Evolutionary conservation across 1,139 yeast species (phyloP).

Genomic region (Geotrichum candidum): DNA sequence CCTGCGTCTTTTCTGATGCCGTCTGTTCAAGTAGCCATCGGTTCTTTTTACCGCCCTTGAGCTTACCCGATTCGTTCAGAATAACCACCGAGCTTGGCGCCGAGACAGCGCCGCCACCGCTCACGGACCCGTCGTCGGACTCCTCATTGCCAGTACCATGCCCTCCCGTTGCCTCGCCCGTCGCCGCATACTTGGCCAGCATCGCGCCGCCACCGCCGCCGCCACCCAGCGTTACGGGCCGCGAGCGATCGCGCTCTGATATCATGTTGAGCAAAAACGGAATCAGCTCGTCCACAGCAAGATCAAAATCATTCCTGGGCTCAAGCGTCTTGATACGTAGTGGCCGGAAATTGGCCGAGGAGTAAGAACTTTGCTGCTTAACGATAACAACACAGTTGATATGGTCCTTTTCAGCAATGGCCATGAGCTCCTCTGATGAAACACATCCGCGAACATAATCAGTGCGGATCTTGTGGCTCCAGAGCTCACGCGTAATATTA

Average conservation of each 20-base stretch:
- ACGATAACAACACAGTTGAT: constrained; percentile 69
- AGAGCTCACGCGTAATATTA: constrained; percentile 54
- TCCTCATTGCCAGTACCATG: not conserved
- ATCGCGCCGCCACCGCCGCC: not conserved
- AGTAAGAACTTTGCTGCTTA: constrained; percentile 47
- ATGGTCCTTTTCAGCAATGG: constrained; percentile 61
- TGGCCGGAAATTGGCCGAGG: constrained; percentile 56
- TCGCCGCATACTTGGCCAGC: not conserved
- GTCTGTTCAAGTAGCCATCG: constrained; percentile 76
- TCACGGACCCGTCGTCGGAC: constrained; percentile 5
- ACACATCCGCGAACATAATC: constrained; percentile 51
- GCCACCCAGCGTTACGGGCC: not conserved
- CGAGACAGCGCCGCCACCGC: not conserved
- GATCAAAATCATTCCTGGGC: constrained; percentile 59
- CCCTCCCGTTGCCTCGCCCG: not conserved
- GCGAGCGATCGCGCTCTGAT: constrained; percentile 24
- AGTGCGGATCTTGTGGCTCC: constrained; percentile 67
- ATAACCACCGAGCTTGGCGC: constrained; percentile 24
- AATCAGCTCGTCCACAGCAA: constrained; percentile 60
- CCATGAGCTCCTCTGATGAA: constrained; percentile 62
- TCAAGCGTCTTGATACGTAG: constrained; percentile 57
- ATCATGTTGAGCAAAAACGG: constrained; percentile 45
- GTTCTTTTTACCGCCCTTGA: constrained; percentile 67
- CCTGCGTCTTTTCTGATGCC: constrained; percentile 49
- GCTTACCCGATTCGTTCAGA: constrained; percentile 47